Conservation (phyloP, 805 yeast species). For the Wickerhamiella qilinensis region DNA sequence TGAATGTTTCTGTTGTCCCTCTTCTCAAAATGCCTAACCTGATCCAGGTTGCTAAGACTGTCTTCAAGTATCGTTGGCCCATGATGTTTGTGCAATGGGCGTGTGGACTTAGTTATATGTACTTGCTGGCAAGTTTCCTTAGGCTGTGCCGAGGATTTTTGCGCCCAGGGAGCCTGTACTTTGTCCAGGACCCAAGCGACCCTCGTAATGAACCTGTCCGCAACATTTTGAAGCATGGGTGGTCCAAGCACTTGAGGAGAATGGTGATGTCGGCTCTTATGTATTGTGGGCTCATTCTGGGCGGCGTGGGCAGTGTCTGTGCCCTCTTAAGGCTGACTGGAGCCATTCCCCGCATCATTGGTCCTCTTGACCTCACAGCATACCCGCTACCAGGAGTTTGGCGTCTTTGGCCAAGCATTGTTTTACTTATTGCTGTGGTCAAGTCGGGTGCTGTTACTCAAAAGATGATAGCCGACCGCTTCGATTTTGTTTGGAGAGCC, state of each 20-base stretch:
- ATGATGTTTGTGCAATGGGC: slow-evolving; percentile 35
- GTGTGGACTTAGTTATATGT: slow-evolving; percentile 75
- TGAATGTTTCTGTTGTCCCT: slow-evolving; percentile 57
- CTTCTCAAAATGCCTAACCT: slow-evolving; percentile 21
- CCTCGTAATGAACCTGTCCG: slow-evolving; percentile 75
- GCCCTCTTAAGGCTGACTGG: slow-evolving; percentile 27
- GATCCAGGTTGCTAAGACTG: slow-evolving; percentile 3
- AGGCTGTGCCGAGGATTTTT: slow-evolving; percentile 67
- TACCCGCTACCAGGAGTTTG: slow-evolving; percentile 9
- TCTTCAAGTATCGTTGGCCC: slow-evolving; percentile 2
- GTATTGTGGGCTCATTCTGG: slow-evolving; percentile 37
- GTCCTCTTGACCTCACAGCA: neutral
- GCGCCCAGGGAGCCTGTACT: slow-evolving; percentile 79
- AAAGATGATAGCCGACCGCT: slow-evolving; percentile 12
- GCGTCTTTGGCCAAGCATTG: slow-evolving; percentile 8
- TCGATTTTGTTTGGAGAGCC: slow-evolving; percentile 26
- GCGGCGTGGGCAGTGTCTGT: slow-evolving; percentile 59
- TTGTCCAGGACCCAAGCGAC: slow-evolving; percentile 88
- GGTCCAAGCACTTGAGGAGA: slow-evolving; percentile 54
- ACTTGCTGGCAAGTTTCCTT: slow-evolving; percentile 67
- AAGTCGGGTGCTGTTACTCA: slow-evolving; percentile 65
- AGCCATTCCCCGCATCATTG: neutral
- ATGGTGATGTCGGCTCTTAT: slow-evolving; percentile 42
- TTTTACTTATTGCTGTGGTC: slow-evolving; percentile 2
- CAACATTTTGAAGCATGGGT: slow-evolving; percentile 70